phyloP scores from a whole-genome alignment of 1,284 basidiomycete genomes.

The Ceratobasidium sp. region DNA sequence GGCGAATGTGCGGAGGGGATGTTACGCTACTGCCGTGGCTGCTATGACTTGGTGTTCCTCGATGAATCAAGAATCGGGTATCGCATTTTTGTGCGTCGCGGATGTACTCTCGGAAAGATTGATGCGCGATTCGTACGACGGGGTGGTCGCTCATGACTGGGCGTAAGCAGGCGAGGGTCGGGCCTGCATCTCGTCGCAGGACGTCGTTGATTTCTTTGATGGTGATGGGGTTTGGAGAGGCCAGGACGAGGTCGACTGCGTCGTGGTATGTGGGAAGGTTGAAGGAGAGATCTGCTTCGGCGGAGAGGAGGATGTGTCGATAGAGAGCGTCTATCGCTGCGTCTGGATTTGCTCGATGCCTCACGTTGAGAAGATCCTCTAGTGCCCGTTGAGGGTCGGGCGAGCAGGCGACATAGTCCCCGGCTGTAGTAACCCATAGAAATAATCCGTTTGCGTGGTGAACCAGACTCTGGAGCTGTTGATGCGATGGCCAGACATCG shows the following conservation, averaged over 20 bases:
- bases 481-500: slow-evolving; percentile 22
- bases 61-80: slow-evolving; percentile 2
- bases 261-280: slow-evolving; percentile 16
- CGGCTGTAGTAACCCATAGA: slow-evolving; percentile 22
- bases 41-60: background rate
- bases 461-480: slow-evolving; percentile 11
- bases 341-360: slow-evolving; percentile 17
- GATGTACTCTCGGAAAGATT: slow-evolving; percentile 29
- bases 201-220: background rate
- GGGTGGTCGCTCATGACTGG: background rate
- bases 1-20: too few relatives aligned
- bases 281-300: background rate
- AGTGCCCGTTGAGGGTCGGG: slow-evolving; percentile 1
- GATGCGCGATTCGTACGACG: slow-evolving; percentile 23
- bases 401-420: slow-evolving; percentile 8
- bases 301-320: background rate
- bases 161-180: slow-evolving; percentile 6
- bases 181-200: background rate
- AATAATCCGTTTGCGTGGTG: slow-evolving; percentile 28
- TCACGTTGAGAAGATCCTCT: background rate
- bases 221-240: background rate
- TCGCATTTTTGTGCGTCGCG: slow-evolving; percentile 26
- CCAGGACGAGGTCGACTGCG: background rate
- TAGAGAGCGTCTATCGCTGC: slow-evolving; percentile 31
- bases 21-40: too few relatives aligned